Conservation (phyloP, 2,329 filamentous ascomycete species). For the Daldinia eschscholtzii region DNA sequence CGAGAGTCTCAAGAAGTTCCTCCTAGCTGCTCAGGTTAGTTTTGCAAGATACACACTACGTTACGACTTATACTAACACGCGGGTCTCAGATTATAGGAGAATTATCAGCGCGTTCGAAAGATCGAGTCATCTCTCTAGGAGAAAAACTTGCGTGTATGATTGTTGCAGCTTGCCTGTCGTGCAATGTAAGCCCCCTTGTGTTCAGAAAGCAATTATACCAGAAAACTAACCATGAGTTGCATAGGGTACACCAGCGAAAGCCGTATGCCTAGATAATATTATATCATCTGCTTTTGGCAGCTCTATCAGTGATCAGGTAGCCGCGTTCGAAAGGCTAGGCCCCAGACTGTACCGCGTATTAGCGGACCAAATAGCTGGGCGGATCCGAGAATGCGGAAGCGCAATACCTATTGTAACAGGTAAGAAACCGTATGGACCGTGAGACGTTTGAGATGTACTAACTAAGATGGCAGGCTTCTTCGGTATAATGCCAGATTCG, state of each 20-base stretch:
- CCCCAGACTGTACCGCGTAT: constrained; percentile 47
- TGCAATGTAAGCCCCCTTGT: constrained; percentile 44
- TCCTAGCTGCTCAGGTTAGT: constrained; percentile 64
- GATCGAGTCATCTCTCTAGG: constrained; percentile 63
- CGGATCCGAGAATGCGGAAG: constrained; percentile 45
- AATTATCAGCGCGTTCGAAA: constrained; percentile 64
- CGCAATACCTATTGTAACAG: constrained; percentile 50
- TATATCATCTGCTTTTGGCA: constrained; percentile 47
- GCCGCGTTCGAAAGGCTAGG: constrained; percentile 46
- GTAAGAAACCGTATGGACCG: constrained; percentile 32
- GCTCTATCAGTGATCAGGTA: constrained; percentile 46
- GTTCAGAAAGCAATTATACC: not conserved
- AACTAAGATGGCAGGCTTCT: constrained; percentile 67
- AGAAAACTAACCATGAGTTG: constrained; percentile 16
- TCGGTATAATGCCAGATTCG: constrained; percentile 75
- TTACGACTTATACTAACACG: constrained; percentile 24
- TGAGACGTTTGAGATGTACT: constrained; percentile 10
- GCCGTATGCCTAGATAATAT: constrained; percentile 49
- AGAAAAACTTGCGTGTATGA: constrained; percentile 52
- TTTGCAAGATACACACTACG: not conserved
- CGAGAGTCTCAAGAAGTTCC: constrained; percentile 60
- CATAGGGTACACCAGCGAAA: constrained; percentile 46
- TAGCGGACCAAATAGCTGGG: constrained; percentile 47
- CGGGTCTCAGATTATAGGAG: constrained; percentile 56
- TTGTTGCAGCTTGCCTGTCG: constrained; percentile 50